Percentiles rank a stretch among this genome's conserved stretches.
These are phyloP conservation scores for Aspergillus ibericus DNA, from an alignment of 2,329 filamentous ascomycete species.

Conservation along the genomic window DNA sequence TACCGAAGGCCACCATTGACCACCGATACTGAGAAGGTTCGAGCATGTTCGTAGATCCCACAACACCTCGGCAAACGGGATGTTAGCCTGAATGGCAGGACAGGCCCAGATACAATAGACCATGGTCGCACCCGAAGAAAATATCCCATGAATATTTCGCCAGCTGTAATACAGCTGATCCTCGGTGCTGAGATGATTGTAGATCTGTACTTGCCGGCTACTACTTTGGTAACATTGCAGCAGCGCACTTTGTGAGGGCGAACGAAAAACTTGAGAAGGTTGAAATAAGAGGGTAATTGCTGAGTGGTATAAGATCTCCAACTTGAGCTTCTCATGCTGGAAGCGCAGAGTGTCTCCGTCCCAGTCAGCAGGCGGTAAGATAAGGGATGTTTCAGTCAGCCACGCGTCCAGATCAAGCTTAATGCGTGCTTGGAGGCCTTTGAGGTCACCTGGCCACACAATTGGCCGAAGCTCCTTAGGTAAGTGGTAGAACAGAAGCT, in stretches of 20 bases:
- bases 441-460: slow-evolving; percentile 22
- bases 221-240: slow-evolving; percentile 33
- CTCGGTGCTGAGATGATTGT: slow-evolving; percentile 32
- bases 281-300: slow-evolving; percentile 39
- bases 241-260: slow-evolving; percentile 30
- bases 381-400: slow-evolving; percentile 13
- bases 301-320: slow-evolving; percentile 36
- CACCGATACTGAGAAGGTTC: slow-evolving; percentile 40
- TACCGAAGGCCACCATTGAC: slow-evolving; percentile 45
- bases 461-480: slow-evolving; percentile 17
- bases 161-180: slow-evolving; percentile 36
- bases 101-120: slow-evolving; percentile 44
- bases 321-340: slow-evolving; percentile 23
- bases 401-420: slow-evolving; percentile 24
- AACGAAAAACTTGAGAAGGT: slow-evolving; percentile 37
- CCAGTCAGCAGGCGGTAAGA: neutral
- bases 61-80: slow-evolving; percentile 23
- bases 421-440: slow-evolving; percentile 19
- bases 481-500: slow-evolving; percentile 30
- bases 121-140: slow-evolving; percentile 40
- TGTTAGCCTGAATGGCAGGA: slow-evolving; percentile 24
- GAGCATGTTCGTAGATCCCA: slow-evolving; percentile 35
- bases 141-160: slow-evolving; percentile 42
- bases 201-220: slow-evolving; percentile 28
- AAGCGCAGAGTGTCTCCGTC: slow-evolving; percentile 8